phyloP scores from a whole-genome alignment of 2,329 filamentous ascomycete species.

The Calonectria multiphialidica region DNA sequence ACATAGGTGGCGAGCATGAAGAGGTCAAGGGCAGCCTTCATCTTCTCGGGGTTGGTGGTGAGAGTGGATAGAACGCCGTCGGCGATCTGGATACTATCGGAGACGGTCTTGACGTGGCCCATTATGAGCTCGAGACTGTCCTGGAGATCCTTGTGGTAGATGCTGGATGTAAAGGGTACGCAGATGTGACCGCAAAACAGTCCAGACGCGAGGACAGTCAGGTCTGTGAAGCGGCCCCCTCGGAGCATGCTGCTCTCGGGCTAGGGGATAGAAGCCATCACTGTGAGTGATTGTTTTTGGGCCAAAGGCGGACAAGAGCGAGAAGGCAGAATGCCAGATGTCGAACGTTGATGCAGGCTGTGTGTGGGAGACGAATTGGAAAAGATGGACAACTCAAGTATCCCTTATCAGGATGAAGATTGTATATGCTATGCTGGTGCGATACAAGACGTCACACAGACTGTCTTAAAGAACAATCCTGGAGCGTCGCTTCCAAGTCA shows the following conservation, averaged over 20 bases:
- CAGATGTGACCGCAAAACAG: not conserved
- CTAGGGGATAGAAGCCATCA: slow-evolving; percentile 46
- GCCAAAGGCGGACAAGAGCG: not conserved
- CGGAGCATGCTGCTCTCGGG: slow-evolving; percentile 50
- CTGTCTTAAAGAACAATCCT: not conserved
- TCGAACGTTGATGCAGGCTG: not conserved
- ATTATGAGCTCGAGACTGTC: slow-evolving; percentile 89
- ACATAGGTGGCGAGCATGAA: slow-evolving; percentile 86
- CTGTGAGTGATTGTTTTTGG: slow-evolving; percentile 9
- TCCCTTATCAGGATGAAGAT: not conserved
- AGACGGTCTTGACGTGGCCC: slow-evolving; percentile 78
- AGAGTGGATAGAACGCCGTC: slow-evolving; percentile 84
- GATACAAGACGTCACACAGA: slow-evolving; percentile 6
- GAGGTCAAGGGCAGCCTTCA: slow-evolving; percentile 82
- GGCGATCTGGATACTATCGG: slow-evolving; percentile 85
- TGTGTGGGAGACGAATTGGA: slow-evolving; percentile 11
- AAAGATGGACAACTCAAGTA: not conserved
- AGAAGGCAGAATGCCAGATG: not conserved
- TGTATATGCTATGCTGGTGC: not conserved
- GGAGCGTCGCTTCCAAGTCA: not conserved
- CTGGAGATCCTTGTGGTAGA: slow-evolving; percentile 94
- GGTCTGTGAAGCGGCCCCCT: slow-evolving; percentile 66
- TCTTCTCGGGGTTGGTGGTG: slow-evolving; percentile 67
- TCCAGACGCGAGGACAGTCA: slow-evolving; percentile 14
- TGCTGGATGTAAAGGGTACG: slow-evolving; percentile 63